A percentile compares a stretch with the other conserved stretches of the same genome.
Evolutionary conservation across 2,329 filamentous ascomycete species (phyloP).

Genomic region (Chrysoporthe austroafricana): DNA sequence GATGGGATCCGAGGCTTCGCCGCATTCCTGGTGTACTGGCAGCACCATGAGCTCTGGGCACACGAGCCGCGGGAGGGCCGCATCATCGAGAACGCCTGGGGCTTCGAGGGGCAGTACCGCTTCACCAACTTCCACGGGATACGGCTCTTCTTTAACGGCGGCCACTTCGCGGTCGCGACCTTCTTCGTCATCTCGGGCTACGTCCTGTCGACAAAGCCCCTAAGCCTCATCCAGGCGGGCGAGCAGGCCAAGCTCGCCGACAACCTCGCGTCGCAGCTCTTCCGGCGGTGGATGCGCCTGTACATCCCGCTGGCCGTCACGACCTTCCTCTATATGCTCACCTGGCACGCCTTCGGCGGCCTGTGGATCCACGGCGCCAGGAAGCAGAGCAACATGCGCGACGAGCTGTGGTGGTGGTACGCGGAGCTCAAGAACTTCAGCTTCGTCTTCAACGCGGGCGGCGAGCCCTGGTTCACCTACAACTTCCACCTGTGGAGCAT

Average conservation of each 20-base stretch:
- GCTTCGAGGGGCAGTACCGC: constrained; percentile 52
- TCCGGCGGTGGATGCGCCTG: constrained; percentile 54
- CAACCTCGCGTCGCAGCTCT: constrained; percentile 50
- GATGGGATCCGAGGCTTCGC: constrained; percentile 71
- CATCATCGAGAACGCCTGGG: constrained; percentile 58
- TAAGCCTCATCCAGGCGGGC: constrained; percentile 50
- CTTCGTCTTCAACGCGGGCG: constrained; percentile 64
- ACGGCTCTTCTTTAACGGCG: constrained; percentile 63
- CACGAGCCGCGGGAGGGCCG: constrained; percentile 46
- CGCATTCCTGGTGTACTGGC: constrained; percentile 67
- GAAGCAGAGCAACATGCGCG: constrained; percentile 45
- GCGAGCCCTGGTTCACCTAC: constrained; percentile 59
- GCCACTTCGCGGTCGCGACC: constrained; percentile 61
- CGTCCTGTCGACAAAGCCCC: constrained; percentile 55
- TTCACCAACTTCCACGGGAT: constrained; percentile 60
- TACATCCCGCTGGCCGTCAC: constrained; percentile 57
- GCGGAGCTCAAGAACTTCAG: constrained; percentile 70
- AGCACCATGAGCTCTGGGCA: constrained; percentile 63
- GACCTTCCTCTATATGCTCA: constrained; percentile 56
- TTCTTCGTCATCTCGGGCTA: constrained; percentile 65
- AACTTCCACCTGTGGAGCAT: constrained; percentile 68
- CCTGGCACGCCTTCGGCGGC: constrained; percentile 56
- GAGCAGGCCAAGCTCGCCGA: constrained; percentile 47
- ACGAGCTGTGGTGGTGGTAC: constrained; percentile 56
- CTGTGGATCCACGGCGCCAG: constrained; percentile 47